Evolutionary conservation across 768 basidiomycete genomes (phyloP).

Genomic region (Tricholoma hemisulphureum): DNA sequence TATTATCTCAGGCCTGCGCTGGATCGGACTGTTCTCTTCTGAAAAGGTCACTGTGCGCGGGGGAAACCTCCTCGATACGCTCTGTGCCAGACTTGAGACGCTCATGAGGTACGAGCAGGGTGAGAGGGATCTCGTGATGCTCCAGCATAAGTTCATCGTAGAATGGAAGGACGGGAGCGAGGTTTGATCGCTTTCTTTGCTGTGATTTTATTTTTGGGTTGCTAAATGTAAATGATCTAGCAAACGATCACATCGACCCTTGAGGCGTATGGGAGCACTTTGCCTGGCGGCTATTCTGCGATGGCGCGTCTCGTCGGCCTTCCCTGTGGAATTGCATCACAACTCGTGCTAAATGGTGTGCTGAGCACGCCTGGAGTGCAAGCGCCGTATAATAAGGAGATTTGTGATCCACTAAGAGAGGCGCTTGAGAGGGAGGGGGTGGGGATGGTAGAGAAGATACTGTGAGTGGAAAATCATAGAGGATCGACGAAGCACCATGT

Average conservation of each 20-base stretch:
- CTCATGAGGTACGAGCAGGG: constrained; percentile 90
- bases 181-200: constrained; percentile 43
- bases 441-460: constrained; percentile 65
- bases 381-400: constrained; percentile 83
- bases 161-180: constrained; percentile 81
- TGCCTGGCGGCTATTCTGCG: constrained; percentile 64
- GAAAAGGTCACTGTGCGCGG: constrained; percentile 60
- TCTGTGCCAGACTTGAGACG: constrained; percentile 85
- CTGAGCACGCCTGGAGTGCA: constrained; percentile 76
- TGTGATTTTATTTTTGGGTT: not conserved
- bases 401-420: constrained; percentile 72
- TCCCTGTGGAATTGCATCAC: constrained; percentile 91
- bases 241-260: constrained; percentile 89
- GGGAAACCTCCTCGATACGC: constrained; percentile 86
- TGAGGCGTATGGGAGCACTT: constrained; percentile 79
- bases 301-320: constrained; percentile 93
- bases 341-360: constrained; percentile 86
- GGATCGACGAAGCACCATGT: too few species aligned
- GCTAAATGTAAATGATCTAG: constrained; percentile 30
- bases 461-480: constrained; percentile 38
- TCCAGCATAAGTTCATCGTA: constrained; percentile 97
- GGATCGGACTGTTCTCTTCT: constrained; percentile 89
- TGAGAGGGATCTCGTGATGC: constrained; percentile 94
- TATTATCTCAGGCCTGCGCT: constrained; percentile 86
- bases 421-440: constrained; percentile 73